Evolutionary conservation across 257 asterid species (phyloP).

Genomic region (Scutellaria barbata): DNA sequence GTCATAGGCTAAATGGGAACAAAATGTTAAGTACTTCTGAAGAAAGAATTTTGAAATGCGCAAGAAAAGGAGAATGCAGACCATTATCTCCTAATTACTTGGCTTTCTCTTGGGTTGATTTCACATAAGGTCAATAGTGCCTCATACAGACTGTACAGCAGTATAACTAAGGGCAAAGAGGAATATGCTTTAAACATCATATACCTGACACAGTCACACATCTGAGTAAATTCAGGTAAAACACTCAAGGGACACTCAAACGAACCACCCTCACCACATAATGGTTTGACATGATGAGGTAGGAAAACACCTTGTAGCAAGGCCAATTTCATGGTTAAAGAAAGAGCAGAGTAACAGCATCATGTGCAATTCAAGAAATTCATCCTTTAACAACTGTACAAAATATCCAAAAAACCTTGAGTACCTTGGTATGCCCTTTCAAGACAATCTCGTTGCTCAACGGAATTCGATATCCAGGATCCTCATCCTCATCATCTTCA

Average conservation of each 20-base stretch:
- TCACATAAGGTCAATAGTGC: neutral
- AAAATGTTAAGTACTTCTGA: neutral
- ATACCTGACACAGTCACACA: neutral
- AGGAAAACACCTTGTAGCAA: neutral
- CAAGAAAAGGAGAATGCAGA: conserved; percentile 1
- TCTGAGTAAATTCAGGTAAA: conserved; percentile 4
- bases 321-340: conserved; percentile 16
- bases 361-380: neutral
- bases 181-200: neutral
- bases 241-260: neutral
- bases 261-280: conserved; percentile 6
- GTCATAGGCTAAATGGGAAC: conserved; percentile 11
- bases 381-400: neutral
- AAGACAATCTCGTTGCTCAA: conserved; percentile 91
- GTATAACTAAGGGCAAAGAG: neutral
- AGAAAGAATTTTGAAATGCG: conserved; percentile 20
- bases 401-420: neutral
- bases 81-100: neutral
- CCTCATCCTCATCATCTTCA: conserved; percentile 61
- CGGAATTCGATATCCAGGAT: conserved; percentile 65
- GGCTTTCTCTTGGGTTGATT: neutral
- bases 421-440: conserved; percentile 94
- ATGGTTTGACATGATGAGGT: neutral
- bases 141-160: neutral
- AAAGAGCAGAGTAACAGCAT: neutral